Base-by-base conservation (phyloP, 495 filamentous ascomycete genomes). In the Talaromyces stipitatus region DNA sequence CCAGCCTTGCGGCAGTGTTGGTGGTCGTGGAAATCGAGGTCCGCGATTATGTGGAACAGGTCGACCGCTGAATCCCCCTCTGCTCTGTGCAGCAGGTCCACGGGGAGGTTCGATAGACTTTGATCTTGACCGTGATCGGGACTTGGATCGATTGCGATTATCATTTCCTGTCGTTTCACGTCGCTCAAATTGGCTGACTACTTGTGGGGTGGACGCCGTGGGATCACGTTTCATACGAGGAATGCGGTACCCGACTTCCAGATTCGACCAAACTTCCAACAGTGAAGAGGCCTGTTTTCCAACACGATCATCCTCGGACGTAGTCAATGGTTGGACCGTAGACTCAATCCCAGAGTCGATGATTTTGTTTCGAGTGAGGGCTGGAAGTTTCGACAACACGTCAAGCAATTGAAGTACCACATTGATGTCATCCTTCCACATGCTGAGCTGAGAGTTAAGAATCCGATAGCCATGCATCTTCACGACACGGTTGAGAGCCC, bases 401-500 rank as follows among this genome's bases (percentile, higher is more conserved):
- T 95, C 86, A 57, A 99, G 78, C 36, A 96, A 84, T 71, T 96
- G 95, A 56, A 95, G 72, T 26, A 94, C 80, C 30, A 97, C 83
- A 58, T 96, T 95, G 71, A 82, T 77, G 66, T 97, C 94, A 20
- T 94, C 89, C 58, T 85, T 87, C 80, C 90, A 97, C 50, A 84
- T 83, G 50, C 82, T 82, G 11, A 99, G 77, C 20, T 89, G 87
- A 20, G 85, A 88, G 64, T 91, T 95, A 23, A 99, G 78, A 60
- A 97, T 96, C 60, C 90, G 87, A 67, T 99, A 97, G 47, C 92
- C 95, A 75, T 97, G 94, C 88, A 97, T 92, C 66, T 90, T 87
- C 56, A 97, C 86, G 29, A 97, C 90, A 14, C 89, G 85, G 71
- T 95, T 90, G 50, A 85, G 83, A 38, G 96, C 90, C 54, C 85